Evolutionary conservation across 2,329 filamentous ascomycete genomes (phyloP).

Genomic region (Penicillium sp.): DNA sequence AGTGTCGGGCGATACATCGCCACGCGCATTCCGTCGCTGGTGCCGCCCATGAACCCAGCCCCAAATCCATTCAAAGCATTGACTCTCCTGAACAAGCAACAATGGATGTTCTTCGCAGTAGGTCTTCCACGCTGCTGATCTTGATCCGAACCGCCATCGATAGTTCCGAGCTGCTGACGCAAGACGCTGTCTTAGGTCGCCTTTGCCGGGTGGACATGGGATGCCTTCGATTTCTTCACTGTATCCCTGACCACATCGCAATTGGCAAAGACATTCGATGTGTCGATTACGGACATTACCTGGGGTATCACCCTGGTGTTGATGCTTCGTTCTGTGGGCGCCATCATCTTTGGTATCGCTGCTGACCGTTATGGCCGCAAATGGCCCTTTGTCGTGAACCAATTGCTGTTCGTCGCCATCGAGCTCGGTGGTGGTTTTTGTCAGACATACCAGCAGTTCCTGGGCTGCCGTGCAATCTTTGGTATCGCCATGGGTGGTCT

Average conservation of each 20-base stretch:
- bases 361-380: constrained; percentile 51
- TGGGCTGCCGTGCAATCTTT: constrained; percentile 55
- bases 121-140: not conserved
- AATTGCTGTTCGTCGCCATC: constrained; percentile 55
- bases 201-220: constrained; percentile 49
- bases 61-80: constrained; percentile 51
- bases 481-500: constrained; percentile 61
- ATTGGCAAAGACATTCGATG: constrained; percentile 49
- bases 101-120: constrained; percentile 55
- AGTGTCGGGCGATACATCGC: constrained; percentile 44
- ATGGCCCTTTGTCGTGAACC: constrained; percentile 57
- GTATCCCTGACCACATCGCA: constrained; percentile 52
- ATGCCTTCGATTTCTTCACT: constrained; percentile 58
- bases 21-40: constrained; percentile 50
- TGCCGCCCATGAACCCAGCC: constrained; percentile 51
- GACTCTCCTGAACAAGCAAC: constrained; percentile 46
- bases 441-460: constrained; percentile 52
- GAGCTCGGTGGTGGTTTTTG: constrained; percentile 57
- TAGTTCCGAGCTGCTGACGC: constrained; percentile 3
- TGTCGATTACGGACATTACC: constrained; percentile 53
- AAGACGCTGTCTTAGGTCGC: constrained; percentile 24
- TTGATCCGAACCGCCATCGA: not conserved
- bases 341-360: constrained; percentile 51
- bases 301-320: constrained; percentile 54
- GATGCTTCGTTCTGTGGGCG: constrained; percentile 57